These are phyloP conservation scores for Spergularia marina DNA, from an alignment of 148 eudicot genomes.

Conservation along the genomic window DNA sequence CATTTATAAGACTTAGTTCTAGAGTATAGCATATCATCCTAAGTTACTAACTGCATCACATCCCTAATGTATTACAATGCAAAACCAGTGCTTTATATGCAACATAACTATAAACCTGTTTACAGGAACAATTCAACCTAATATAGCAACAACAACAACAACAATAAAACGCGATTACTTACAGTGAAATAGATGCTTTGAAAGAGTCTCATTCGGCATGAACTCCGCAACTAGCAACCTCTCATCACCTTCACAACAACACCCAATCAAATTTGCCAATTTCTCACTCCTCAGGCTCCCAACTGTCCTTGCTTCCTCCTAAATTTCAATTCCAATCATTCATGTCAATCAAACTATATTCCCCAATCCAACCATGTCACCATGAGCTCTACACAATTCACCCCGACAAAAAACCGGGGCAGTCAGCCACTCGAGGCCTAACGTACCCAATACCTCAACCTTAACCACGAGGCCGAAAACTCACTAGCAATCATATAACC, in stretches of 20 bases:
- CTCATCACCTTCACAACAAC: conserved; percentile 78
- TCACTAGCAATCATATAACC: no score
- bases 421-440: no score
- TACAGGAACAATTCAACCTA: no score
- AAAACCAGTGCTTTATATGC: background rate
- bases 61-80: no score
- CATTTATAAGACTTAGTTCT: background rate
- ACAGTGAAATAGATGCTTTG: conserved; percentile 88
- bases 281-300: conserved; percentile 77
- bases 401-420: no score
- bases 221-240: conserved; percentile 85
- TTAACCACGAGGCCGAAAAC: no score
- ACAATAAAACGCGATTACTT: conserved; percentile 18
- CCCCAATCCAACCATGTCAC: background rate
- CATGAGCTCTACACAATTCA: no score
- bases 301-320: conserved; percentile 81
- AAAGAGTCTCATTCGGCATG: conserved; percentile 85
- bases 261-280: conserved; percentile 75
- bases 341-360: conserved; percentile 9
- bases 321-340: conserved; percentile 23
- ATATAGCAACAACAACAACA: background rate
- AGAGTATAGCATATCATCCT: background rate
- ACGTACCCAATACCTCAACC: no score
- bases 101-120: background rate
- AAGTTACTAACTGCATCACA: background rate